Evolutionary conservation across 108 stramenopile genomes (phyloP).

Genomic region (Pseudonitzschia delicatissima): DNA sequence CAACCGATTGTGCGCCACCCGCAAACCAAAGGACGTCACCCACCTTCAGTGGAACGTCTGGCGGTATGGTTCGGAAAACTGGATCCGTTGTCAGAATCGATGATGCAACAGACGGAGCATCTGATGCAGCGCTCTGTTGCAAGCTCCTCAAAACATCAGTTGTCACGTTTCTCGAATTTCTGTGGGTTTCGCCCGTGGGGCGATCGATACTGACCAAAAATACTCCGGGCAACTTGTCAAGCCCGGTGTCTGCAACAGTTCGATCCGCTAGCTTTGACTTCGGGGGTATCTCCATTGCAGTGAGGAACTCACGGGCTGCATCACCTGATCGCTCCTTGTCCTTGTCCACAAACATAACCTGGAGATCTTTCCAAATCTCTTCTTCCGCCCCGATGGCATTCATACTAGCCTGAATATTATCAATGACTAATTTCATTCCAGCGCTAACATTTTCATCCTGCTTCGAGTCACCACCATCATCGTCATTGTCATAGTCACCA

Average conservation of each 20-base stretch:
- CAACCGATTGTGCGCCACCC: constrained; percentile 45
- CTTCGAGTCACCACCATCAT: background rate
- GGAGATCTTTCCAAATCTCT: constrained; percentile 62
- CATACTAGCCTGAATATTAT: constrained; percentile 3
- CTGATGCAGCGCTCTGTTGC: background rate
- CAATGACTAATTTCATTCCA: background rate
- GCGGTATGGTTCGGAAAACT: constrained; percentile 24
- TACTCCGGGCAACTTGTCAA: constrained; percentile 65
- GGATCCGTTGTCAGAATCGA: constrained; percentile 7
- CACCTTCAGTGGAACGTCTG: constrained; percentile 34
- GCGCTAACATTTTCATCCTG: background rate
- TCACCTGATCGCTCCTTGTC: constrained; percentile 5
- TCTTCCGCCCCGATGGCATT: constrained; percentile 14
- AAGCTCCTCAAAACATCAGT: background rate
- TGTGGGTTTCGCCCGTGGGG: constrained; percentile 27
- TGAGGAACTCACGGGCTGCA: constrained; percentile 60
- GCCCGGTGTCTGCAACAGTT: constrained; percentile 51
- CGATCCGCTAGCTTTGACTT: constrained; percentile 55
- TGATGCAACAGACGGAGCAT: constrained; percentile 3
- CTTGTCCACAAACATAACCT: constrained; percentile 40
- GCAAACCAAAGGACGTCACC: constrained; percentile 79
- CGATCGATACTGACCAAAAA: constrained; percentile 79
- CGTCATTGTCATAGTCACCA: constrained; percentile 20
- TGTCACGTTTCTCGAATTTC: background rate
- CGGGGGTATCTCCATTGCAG: constrained; percentile 62